phyloP scores from a whole-genome alignment of 805 yeast species.

The Candida methanosorbosa region DNA sequence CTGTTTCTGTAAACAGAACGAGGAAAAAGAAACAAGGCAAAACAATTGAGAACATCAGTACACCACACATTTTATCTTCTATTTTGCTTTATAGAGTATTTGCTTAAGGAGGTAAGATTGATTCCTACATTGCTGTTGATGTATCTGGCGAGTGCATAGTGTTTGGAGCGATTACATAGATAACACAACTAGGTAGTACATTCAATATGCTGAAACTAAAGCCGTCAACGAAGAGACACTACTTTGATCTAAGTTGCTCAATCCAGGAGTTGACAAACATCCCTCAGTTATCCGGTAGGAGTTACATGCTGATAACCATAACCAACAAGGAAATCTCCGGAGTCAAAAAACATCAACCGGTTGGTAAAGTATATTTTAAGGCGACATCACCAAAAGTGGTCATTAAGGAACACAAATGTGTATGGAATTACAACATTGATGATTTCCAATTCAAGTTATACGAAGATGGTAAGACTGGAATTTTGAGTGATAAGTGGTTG shows the following conservation, averaged over 20 bases:
- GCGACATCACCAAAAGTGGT: slow-evolving; percentile 32
- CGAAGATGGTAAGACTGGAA: slow-evolving; percentile 28
- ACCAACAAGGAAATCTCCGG: slow-evolving; percentile 12
- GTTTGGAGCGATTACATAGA: too few relatives aligned
- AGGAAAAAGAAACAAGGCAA: too few relatives aligned
- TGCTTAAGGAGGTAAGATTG: neutral
- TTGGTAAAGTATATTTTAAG: slow-evolving; percentile 13
- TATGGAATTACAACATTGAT: slow-evolving; percentile 31
- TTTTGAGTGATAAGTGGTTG: slow-evolving; percentile 35
- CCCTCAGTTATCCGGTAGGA: slow-evolving; percentile 68
- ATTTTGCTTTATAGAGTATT: too few relatives aligned
- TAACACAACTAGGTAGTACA: too few relatives aligned
- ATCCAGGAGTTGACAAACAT: slow-evolving; percentile 72
- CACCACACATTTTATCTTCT: too few relatives aligned
- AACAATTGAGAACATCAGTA: too few relatives aligned
- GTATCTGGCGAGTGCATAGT: too few relatives aligned
- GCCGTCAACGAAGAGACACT: slow-evolving; percentile 1
- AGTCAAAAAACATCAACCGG: slow-evolving; percentile 1
- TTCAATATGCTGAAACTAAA: neutral
- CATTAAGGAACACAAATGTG: slow-evolving; percentile 44
- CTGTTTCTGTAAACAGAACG: too few relatives aligned
- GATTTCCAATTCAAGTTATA: slow-evolving; percentile 31
- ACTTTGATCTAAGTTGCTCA: slow-evolving; percentile 50
- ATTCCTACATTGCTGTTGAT: too few relatives aligned
- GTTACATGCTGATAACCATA: slow-evolving; percentile 40